Evolutionary conservation across 2,329 filamentous ascomycete species (phyloP).

Genomic region (Xylaria sp.): DNA sequence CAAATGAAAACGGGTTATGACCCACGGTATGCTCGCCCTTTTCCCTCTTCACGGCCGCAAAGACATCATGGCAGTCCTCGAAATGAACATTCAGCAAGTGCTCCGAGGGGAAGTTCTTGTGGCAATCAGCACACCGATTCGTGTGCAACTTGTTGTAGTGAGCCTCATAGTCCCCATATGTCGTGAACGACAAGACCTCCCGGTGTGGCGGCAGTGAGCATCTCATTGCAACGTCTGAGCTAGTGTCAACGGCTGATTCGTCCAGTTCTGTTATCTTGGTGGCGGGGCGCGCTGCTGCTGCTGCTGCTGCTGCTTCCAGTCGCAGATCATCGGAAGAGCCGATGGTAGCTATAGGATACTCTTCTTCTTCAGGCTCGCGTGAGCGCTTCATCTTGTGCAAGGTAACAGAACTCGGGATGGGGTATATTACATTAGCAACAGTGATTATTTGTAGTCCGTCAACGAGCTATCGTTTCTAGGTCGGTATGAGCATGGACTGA

Average conservation of each 20-base stretch:
- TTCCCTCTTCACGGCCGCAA: conserved; percentile 76
- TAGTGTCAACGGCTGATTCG: conserved; percentile 48
- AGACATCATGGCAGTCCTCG: conserved; percentile 88
- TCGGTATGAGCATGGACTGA: not conserved
- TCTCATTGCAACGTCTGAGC: conserved; percentile 68
- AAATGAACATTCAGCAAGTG: conserved; percentile 86
- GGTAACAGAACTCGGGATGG: conserved; percentile 43
- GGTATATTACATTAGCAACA: conserved; percentile 50
- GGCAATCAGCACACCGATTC: conserved; percentile 86
- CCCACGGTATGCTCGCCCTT: conserved; percentile 85
- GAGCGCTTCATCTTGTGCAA: conserved; percentile 67
- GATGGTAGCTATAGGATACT: conserved; percentile 42
- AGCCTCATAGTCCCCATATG: conserved; percentile 83
- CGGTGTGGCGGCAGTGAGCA: conserved; percentile 85
- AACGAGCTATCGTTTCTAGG: not conserved
- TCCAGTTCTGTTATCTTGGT: conserved; percentile 72
- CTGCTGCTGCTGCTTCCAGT: conserved; percentile 35
- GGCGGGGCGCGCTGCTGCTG: conserved; percentile 43
- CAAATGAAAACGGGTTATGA: not conserved
- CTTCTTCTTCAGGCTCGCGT: conserved; percentile 67
- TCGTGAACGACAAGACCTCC: conserved; percentile 74
- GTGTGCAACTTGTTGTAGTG: conserved; percentile 85
- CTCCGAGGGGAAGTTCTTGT: conserved; percentile 86
- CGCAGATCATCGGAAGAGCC: conserved; percentile 33
- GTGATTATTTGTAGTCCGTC: conserved; percentile 7